Evolutionary conservation across 2,329 filamentous ascomycete species (phyloP).

Genomic region (Arthroderma sp.): DNA sequence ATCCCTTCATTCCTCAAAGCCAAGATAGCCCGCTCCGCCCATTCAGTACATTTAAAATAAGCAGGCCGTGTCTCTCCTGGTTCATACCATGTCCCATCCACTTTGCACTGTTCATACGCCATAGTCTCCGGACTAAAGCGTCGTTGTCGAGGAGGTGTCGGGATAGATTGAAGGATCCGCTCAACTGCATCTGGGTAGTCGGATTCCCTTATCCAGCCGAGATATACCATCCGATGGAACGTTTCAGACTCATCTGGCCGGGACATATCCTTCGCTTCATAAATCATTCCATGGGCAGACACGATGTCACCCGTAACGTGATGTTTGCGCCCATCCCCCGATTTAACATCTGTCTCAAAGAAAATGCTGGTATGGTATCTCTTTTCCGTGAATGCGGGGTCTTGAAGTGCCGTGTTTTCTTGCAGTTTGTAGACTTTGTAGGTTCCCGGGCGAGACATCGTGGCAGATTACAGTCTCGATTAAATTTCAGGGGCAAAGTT

Average conservation of each 20-base stretch:
- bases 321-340: neutral
- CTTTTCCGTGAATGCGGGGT: neutral
- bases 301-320: slow-evolving; percentile 1
- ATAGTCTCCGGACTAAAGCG: neutral
- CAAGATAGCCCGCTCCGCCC: neutral
- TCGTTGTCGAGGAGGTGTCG: neutral
- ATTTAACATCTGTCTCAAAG: neutral
- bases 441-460: neutral
- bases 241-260: neutral
- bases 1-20: neutral
- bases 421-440: neutral
- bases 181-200: neutral
- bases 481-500: neutral
- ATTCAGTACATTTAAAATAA: slow-evolving; percentile 1
- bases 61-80: neutral
- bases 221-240: neutral
- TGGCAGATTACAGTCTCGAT: neutral
- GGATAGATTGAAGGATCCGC: neutral
- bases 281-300: neutral
- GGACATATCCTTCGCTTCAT: neutral
- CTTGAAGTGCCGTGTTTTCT: neutral
- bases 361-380: neutral
- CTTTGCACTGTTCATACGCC: neutral
- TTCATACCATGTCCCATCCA: neutral
- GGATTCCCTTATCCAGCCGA: neutral